Percentiles rank a stretch among this genome's conserved stretches.
Evolutionary conservation across 2,329 filamentous ascomycete species (phyloP).

Genomic region (Trichoderma sp.): DNA sequence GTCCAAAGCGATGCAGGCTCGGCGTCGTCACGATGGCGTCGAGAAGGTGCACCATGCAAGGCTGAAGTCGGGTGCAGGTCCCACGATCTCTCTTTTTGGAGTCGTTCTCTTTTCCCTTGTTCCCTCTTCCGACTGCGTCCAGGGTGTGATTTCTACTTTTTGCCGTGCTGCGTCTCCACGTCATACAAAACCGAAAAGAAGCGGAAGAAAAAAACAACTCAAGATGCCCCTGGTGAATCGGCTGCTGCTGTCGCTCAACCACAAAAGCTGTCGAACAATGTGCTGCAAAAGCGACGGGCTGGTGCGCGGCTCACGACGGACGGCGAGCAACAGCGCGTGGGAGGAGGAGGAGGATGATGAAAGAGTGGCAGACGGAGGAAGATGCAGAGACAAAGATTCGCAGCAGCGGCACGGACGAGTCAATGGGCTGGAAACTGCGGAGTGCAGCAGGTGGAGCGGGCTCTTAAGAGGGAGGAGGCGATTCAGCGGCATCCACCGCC

Average conservation of each 20-base stretch:
- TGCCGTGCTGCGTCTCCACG: neutral
- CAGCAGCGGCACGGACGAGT: neutral
- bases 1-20: conserved; percentile 16
- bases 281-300: conserved; percentile 2
- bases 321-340: conserved; percentile 8
- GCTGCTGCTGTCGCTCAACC: conserved; percentile 1
- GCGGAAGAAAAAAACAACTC: neutral
- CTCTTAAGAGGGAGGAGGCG: conserved; percentile 24
- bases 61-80: conserved; percentile 20
- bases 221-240: neutral
- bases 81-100: conserved; percentile 1
- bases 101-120: neutral
- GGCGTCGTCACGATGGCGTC: conserved; percentile 15
- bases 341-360: neutral
- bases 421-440: conserved; percentile 25
- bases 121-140: neutral
- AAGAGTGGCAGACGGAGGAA: neutral
- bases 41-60: conserved; percentile 16
- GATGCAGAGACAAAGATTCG: neutral
- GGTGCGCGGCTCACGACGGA: conserved; percentile 18
- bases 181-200: neutral
- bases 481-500: conserved; percentile 4
- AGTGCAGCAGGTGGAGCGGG: conserved; percentile 28
- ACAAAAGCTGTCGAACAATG: neutral
- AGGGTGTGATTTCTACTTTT: neutral